Conservation (phyloP, 345 rosid genomes). For the Eucalyptus sideroxylon region DNA sequence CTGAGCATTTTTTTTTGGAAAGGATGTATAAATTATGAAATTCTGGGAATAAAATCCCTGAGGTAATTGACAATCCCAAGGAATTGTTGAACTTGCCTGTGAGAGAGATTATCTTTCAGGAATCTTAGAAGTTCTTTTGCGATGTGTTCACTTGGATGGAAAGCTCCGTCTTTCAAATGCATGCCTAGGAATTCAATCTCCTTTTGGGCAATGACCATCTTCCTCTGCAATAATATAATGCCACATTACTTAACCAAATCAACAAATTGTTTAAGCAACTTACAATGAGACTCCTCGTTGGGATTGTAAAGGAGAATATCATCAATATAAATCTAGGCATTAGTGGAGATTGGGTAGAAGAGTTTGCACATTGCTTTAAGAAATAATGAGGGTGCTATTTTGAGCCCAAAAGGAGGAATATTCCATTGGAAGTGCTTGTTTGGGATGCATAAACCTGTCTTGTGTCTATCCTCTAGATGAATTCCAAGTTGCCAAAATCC, state of each 20-base stretch:
- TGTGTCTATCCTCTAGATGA: too few relatives aligned
- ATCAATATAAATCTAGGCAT: background rate
- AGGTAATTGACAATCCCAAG: background rate
- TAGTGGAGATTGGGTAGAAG: background rate
- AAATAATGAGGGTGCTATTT: background rate
- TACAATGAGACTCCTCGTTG: fast-evolving
- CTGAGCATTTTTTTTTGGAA: background rate
- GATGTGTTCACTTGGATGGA: background rate
- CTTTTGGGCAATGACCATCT: background rate
- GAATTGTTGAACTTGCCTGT: background rate
- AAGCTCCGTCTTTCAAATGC: background rate
- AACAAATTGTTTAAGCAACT: background rate
- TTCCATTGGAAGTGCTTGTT: too few relatives aligned
- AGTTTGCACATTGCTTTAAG: background rate
- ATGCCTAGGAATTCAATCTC: background rate
- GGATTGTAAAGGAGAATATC: background rate
- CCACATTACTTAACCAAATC: background rate
- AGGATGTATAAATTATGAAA: background rate
- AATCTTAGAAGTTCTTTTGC: background rate
- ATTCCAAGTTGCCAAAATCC: too few relatives aligned
- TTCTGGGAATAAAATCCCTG: fast-evolving
- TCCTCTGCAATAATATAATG: background rate
- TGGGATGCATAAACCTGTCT: too few relatives aligned
- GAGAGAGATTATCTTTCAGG: background rate
- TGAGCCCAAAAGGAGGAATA: too few relatives aligned